phyloP scores from a whole-genome alignment of 2,329 filamentous ascomycete species.

The Diaporthe sp. region DNA sequence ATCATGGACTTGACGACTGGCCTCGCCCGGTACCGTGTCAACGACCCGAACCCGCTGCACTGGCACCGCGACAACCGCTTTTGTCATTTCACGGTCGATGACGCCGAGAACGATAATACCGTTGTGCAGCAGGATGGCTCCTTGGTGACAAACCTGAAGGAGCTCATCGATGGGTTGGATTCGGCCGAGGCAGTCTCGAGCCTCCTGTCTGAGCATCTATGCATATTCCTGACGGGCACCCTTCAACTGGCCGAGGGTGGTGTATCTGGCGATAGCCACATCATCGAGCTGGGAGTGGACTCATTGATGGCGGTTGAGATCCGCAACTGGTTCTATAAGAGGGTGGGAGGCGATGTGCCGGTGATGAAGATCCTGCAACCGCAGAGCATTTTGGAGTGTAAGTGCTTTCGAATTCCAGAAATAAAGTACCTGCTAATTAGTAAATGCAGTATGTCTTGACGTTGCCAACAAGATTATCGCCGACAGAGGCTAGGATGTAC shows the following conservation, averaged over 20 bases:
- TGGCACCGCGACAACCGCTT: slow-evolving; percentile 61
- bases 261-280: slow-evolving; percentile 48
- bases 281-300: slow-evolving; percentile 56
- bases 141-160: slow-evolving; percentile 44
- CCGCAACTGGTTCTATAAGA: slow-evolving; percentile 59
- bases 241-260: slow-evolving; percentile 48
- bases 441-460: slow-evolving; percentile 17
- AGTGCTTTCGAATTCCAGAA: background rate
- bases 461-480: slow-evolving; percentile 28
- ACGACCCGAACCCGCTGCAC: slow-evolving; percentile 48
- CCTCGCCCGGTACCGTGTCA: slow-evolving; percentile 52
- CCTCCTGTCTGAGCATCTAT: slow-evolving; percentile 47
- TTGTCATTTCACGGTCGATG: slow-evolving; percentile 51
- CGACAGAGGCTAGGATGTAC: background rate
- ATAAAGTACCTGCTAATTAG: background rate
- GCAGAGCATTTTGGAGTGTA: slow-evolving; percentile 43
- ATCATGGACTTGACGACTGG: slow-evolving; percentile 55
- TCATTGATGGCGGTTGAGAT: slow-evolving; percentile 57
- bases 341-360: slow-evolving; percentile 56
- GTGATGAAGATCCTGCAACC: slow-evolving; percentile 59
- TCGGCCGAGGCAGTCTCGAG: slow-evolving; percentile 43
- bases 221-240: slow-evolving; percentile 46
- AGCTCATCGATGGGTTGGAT: slow-evolving; percentile 45
- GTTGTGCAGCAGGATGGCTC: background rate
- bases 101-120: slow-evolving; percentile 34